Conservation (phyloP, 768 basidiomycete genomes). For the Tylopilus felleus region DNA sequence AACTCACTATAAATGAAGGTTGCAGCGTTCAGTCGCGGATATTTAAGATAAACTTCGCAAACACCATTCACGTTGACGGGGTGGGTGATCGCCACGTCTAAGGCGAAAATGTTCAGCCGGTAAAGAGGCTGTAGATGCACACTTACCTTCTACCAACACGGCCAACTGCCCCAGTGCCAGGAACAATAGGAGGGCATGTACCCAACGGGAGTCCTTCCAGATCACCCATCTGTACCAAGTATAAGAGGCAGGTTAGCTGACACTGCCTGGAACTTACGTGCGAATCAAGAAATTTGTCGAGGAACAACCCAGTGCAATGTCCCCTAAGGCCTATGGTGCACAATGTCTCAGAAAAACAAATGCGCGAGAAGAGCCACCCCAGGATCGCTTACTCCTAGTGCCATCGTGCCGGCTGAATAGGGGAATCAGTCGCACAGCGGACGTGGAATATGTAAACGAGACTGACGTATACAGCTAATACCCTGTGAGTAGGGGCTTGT, state of each 20-base stretch:
- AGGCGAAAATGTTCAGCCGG: not conserved
- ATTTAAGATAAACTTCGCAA: not conserved
- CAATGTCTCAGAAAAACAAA: not conserved
- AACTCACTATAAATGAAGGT: slow-evolving; percentile 17
- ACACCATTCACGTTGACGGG: not conserved
- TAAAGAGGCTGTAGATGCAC: not conserved
- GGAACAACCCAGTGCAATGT: slow-evolving; percentile 16
- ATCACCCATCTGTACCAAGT: slow-evolving; percentile 20
- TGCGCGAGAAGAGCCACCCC: too few species aligned
- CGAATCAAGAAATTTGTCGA: slow-evolving; percentile 25
- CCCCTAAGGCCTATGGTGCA: slow-evolving; percentile 1
- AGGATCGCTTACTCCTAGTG: slow-evolving; percentile 5
- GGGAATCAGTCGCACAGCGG: not conserved
- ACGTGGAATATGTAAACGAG: not conserved
- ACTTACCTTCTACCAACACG: slow-evolving; percentile 11
- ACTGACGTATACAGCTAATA: slow-evolving; percentile 13
- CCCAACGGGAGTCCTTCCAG: slow-evolving; percentile 18
- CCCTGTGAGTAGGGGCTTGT: not conserved
- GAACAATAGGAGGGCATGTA: slow-evolving; percentile 12
- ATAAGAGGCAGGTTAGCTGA: not conserved
- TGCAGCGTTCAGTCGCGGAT: not conserved
- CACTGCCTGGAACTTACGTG: slow-evolving; percentile 12
- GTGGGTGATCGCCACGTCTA: slow-evolving; percentile 2
- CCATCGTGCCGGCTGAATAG: not conserved
- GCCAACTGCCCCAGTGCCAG: slow-evolving; percentile 19